Evolutionary conservation across 257 asterid genomes (phyloP), one percentile per base, ranked within the genome.

Genomic region (Solanum medicagineum): DNA sequence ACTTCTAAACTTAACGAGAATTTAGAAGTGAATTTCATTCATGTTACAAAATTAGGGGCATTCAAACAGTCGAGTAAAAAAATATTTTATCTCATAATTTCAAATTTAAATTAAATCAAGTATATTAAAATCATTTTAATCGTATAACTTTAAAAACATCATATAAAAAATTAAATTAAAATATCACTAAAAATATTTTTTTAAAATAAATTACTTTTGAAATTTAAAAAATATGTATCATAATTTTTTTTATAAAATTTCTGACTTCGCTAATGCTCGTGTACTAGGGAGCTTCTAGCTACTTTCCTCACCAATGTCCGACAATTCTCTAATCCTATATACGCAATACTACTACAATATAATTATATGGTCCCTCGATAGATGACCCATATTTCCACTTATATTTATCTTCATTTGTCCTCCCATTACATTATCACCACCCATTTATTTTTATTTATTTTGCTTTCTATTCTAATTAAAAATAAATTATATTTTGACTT

Each of bases 251-350:
- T 3, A 36, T 36, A 36, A 60, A 60, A 60, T 60, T 60, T 60
- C 32, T 60, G 1, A 60, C 11, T 60, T 10, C 1, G 4, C 15
- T 15, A 60, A 36, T 4, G 40, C 40, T 36, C 0, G 14, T 4
- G 0, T 45, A 1, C 0, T 7, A 1, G 1, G 0, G 10, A 4
- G 15, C 4, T 7, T 4, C 15, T 24, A 63, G 26, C 77, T 20
- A 70, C 10, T 70, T 42, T 70, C 32, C 80, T 70, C 80, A 70
- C 42, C 80, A 70, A 70, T 19, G 55, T 69, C 80, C 29, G 55
- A 42, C 80, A 42, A 17, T 42, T 42, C 10, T 69, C 32, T 42
- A 20, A 42, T 70, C 80, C 54, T 42, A 42, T 42, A 6, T 20
- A 42, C 19, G 42, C 54, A 70, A 36, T 3, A 36, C 6, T 20